A percentile compares a stretch with the other conserved stretches of the same genome.
These are phyloP conservation scores for Brassica incana DNA, from an alignment of 345 rosid species.

Conservation along the genomic window DNA sequence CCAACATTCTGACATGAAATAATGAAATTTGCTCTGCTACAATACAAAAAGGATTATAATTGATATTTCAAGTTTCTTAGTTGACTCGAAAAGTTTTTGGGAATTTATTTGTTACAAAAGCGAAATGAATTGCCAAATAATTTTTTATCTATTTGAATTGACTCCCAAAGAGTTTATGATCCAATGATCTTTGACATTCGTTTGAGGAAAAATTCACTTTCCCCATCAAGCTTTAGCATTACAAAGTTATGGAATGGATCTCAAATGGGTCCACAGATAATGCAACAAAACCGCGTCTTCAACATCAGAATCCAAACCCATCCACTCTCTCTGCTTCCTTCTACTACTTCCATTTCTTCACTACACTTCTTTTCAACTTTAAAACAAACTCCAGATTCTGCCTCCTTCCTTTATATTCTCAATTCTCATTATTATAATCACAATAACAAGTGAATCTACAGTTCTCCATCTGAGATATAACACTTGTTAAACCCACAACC, in stretches of 20 bases:
- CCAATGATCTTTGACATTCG: constrained; percentile 26
- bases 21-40: background rate
- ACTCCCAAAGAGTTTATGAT: background rate
- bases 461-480: constrained; percentile 18
- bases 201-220: background rate
- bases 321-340: constrained; percentile 20
- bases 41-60: background rate
- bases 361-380: constrained; percentile 6
- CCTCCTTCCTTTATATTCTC: constrained; percentile 26
- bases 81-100: background rate
- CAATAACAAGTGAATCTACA: constrained; percentile 23
- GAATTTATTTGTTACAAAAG: background rate
- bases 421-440: constrained; percentile 25
- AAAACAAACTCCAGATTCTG: constrained; percentile 9
- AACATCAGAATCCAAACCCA: constrained; percentile 11
- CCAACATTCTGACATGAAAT: background rate
- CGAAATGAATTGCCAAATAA: background rate
- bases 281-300: constrained; percentile 39
- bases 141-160: background rate
- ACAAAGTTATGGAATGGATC: constrained; percentile 22
- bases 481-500: constrained; percentile 33
- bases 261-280: constrained; percentile 17
- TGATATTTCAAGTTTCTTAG: background rate
- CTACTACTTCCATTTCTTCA: constrained; percentile 18
- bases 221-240: constrained; percentile 13